Percentiles rank a stretch among this genome's conserved stretches.
Conservation (phyloP, 2,329 filamentous ascomycete genomes). For the Cryphonectria carpinicola region DNA sequence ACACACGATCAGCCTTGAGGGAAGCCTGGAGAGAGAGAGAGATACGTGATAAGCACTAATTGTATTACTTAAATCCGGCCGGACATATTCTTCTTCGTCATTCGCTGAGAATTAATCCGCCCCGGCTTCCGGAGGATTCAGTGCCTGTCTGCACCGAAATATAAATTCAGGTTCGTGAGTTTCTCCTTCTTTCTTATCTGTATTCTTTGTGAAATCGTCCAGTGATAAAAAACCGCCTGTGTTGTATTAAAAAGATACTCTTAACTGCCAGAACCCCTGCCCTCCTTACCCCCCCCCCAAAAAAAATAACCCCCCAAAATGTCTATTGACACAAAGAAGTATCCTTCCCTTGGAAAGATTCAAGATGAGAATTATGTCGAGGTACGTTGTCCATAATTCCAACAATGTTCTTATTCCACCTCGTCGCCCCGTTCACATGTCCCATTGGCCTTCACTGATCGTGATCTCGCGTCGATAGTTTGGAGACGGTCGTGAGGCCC, state of each 20-base stretch:
- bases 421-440: not conserved
- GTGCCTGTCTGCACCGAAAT: not conserved
- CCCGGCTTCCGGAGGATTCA: not conserved
- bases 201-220: not conserved
- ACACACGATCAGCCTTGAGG: not conserved
- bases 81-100: not conserved
- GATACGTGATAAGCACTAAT: not conserved
- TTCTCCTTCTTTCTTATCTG: not conserved
- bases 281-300: too few species aligned
- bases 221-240: not conserved
- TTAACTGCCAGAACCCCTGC: not conserved
- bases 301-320: not conserved
- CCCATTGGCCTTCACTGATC: not conserved
- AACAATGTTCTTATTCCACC: not conserved
- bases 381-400: not conserved
- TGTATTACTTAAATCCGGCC: not conserved
- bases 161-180: not conserved
- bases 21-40: too few species aligned
- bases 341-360: not conserved
- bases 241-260: not conserved
- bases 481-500: slow-evolving; percentile 11
- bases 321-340: not conserved
- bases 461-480: not conserved
- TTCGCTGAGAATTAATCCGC: not conserved
- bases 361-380: not conserved